These are phyloP conservation scores for Musa beccarii DNA, from an alignment of 176 grass and related monocot genomes.

Conservation along the genomic window DNA sequence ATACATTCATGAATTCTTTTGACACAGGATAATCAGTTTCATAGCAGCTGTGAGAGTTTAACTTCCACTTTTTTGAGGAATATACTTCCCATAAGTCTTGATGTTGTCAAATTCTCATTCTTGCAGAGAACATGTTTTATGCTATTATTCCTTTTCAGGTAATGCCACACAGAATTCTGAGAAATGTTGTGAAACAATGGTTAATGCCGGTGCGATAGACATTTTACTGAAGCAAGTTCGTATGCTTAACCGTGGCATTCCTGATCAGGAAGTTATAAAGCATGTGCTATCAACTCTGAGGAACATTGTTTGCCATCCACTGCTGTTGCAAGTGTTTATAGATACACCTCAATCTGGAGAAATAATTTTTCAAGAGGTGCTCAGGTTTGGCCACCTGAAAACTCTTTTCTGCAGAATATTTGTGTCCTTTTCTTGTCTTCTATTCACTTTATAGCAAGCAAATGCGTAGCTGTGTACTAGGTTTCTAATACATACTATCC, in stretches of 20 bases:
- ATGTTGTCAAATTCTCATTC: background rate
- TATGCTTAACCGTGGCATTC: conserved; percentile 39
- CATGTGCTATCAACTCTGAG: conserved; percentile 43
- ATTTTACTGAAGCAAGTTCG: conserved; percentile 46
- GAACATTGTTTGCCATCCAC: conserved; percentile 35
- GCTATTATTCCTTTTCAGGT: conserved; percentile 23
- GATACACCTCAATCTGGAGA: conserved; percentile 16
- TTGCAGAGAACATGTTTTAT: background rate
- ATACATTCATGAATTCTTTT: too few relatives aligned
- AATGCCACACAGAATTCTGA: conserved; percentile 43
- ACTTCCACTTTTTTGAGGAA: background rate
- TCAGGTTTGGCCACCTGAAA: conserved; percentile 27
- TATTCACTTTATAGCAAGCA: conserved; percentile 6
- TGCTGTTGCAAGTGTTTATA: conserved; percentile 29
- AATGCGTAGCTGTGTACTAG: conserved; percentile 1
- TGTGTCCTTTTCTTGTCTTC: background rate
- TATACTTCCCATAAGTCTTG: background rate
- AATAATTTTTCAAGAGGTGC: conserved; percentile 49
- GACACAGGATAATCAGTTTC: too few relatives aligned
- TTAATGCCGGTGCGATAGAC: conserved; percentile 34
- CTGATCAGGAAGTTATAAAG: conserved; percentile 64
- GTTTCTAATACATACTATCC: too few relatives aligned
- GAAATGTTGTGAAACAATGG: conserved; percentile 46
- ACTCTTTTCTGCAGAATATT: background rate
- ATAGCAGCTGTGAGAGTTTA: background rate